Conservation (phyloP, 169 alveolate genomes). For the Babesia gibsoni region DNA sequence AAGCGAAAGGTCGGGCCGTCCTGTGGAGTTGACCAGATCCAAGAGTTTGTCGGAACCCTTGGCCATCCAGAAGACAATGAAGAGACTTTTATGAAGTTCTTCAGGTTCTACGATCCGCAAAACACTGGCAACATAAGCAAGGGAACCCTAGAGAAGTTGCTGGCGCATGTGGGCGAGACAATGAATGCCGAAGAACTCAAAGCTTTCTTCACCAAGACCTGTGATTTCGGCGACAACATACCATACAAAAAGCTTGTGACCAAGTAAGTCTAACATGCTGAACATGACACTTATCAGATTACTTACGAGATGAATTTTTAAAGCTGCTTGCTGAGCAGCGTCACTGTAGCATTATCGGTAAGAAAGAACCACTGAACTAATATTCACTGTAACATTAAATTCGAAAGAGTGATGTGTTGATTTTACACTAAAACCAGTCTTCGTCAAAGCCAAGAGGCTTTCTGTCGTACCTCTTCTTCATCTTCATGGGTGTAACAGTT, state of each 20-base stretch:
- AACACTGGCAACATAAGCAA: slow-evolving; percentile 61
- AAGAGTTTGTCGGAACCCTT: slow-evolving; percentile 35
- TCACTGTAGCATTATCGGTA: not conserved
- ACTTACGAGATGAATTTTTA: slow-evolving; percentile 25
- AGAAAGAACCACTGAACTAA: too few species aligned
- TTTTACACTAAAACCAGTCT: too few species aligned
- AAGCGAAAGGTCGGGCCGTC: slow-evolving; percentile 26
- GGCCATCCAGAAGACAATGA: slow-evolving; percentile 61
- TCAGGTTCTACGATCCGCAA: slow-evolving; percentile 58
- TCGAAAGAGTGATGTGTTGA: too few species aligned
- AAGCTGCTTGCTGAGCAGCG: not conserved
- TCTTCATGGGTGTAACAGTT: too few species aligned
- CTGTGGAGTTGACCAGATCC: slow-evolving; percentile 21
- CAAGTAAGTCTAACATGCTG: slow-evolving; percentile 11
- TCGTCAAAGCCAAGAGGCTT: not conserved
- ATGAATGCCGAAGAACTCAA: slow-evolving; percentile 23
- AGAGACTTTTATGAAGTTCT: slow-evolving; percentile 49
- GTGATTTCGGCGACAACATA: slow-evolving; percentile 31
- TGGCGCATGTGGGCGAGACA: slow-evolving; percentile 59
- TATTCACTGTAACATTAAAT: too few species aligned
- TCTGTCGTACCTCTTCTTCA: not conserved
- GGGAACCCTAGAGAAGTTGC: slow-evolving; percentile 38
- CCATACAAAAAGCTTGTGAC: slow-evolving; percentile 42
- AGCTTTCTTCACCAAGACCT: slow-evolving; percentile 35
- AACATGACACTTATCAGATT: not conserved